Evolutionary conservation across 371 early-diverging fungal species (phyloP).

Genomic region (Neoconidiobolus thromboides): DNA sequence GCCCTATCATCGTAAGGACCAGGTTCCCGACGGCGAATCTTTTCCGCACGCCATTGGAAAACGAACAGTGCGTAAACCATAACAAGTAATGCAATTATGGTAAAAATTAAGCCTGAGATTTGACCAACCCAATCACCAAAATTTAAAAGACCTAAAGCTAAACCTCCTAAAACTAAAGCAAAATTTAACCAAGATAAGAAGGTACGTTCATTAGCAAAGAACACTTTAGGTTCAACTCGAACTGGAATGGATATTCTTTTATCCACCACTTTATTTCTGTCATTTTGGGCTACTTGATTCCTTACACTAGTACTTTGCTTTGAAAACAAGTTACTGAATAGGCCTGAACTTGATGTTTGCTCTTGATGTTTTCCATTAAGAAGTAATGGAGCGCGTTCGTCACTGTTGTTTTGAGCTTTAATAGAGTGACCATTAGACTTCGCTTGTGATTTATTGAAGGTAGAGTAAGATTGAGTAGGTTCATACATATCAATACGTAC

Average conservation of each 20-base stretch:
- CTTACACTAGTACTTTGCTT: neutral
- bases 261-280: no score
- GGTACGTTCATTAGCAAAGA: slow-evolving; percentile 94
- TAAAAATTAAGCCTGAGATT: slow-evolving; percentile 57
- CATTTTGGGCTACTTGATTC: slow-evolving; percentile 21
- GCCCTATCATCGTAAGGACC: slow-evolving; percentile 55
- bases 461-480: neutral
- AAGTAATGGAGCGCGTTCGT: neutral
- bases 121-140: slow-evolving; percentile 58
- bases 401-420: neutral
- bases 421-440: neutral
- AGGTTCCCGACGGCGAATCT: slow-evolving; percentile 41
- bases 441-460: neutral
- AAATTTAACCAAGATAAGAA: slow-evolving; percentile 69
- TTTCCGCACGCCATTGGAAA: slow-evolving; percentile 85
- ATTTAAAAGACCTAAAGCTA: slow-evolving; percentile 47
- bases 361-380: neutral
- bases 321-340: neutral
- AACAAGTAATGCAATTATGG: slow-evolving; percentile 52
- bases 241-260: slow-evolving; percentile 60
- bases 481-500: neutral
- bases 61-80: slow-evolving; percentile 78
- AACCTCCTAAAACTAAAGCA: slow-evolving; percentile 36
- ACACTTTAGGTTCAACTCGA: slow-evolving; percentile 77
- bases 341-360: neutral